Evolutionary conservation across 139 green algal genomes (phyloP).

Genomic region (Gonium pectorale): DNA sequence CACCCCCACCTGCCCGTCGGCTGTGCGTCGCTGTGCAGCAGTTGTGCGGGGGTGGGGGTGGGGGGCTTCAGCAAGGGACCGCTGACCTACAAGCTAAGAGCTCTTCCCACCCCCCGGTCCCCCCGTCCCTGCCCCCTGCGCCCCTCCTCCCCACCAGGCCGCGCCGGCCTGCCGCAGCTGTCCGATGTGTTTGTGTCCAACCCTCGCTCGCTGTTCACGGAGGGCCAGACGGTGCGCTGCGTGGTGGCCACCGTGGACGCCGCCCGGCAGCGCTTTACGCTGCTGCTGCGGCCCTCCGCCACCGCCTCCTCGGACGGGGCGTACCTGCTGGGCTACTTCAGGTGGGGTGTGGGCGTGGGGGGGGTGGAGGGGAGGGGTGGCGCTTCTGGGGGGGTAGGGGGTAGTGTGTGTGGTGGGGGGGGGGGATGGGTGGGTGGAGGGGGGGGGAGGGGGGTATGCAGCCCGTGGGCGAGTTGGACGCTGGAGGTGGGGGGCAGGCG

Average conservation of each 20-base stretch:
- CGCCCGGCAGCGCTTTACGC: constrained; percentile 51
- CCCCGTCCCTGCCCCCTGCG: background rate
- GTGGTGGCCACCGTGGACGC: constrained; percentile 57
- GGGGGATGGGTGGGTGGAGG: background rate
- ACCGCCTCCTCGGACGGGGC: constrained; percentile 52
- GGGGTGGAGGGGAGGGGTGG: background rate
- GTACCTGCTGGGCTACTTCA: constrained; percentile 62
- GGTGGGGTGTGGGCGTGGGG: background rate
- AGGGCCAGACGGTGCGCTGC: constrained; percentile 82
- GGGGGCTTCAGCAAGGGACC: too few species aligned
- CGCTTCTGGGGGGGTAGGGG: too few species aligned
- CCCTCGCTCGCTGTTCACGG: constrained; percentile 67
- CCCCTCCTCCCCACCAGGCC: constrained; percentile 8
- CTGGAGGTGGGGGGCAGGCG: too few species aligned
- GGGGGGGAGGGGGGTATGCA: too few species aligned
- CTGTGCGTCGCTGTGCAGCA: too few species aligned
- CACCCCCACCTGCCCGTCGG: too few species aligned
- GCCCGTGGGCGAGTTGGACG: too few species aligned
- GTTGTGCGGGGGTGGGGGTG: too few species aligned
- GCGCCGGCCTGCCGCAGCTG: constrained; percentile 81
- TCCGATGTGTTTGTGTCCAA: constrained; percentile 86
- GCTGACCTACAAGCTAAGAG: too few species aligned
- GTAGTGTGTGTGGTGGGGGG: background rate
- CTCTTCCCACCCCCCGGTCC: background rate
- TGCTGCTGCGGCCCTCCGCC: constrained; percentile 77